Conservation (phyloP, 352 stramenopile species). For the Phytopythium kandeliae region DNA sequence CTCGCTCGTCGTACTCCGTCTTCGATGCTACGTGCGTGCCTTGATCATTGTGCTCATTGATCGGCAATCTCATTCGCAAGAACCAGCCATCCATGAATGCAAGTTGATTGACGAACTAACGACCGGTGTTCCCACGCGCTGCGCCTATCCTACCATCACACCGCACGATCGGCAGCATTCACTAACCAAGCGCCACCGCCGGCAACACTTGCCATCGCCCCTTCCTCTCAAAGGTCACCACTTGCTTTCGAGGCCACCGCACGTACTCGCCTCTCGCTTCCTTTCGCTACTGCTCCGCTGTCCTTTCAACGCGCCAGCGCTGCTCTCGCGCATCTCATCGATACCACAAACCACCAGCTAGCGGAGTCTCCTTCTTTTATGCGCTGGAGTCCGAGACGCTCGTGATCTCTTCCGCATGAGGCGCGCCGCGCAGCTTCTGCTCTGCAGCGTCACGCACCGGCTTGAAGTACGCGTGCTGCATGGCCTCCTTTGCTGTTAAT, state of each 20-base stretch:
- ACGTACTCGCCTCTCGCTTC: not conserved
- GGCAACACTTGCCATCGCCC: not conserved
- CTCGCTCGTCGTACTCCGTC: too few relatives aligned
- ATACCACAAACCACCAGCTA: conserved; percentile 5
- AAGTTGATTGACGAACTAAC: conserved; percentile 1
- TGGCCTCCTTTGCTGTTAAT: conserved; percentile 97
- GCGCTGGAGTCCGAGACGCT: conserved; percentile 70
- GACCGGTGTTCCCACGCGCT: not conserved
- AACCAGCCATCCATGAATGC: not conserved
- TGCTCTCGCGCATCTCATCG: not conserved
- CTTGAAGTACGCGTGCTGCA: conserved; percentile 98
- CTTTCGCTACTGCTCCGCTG: not conserved
- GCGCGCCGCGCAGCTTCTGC: conserved; percentile 29
- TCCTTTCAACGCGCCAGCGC: not conserved
- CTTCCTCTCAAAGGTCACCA: not conserved
- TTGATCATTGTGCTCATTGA: too few relatives aligned
- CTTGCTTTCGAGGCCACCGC: not conserved
- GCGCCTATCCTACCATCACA: not conserved
- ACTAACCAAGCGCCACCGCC: not conserved
- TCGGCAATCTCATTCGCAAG: too few relatives aligned
- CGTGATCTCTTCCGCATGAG: conserved; percentile 62
- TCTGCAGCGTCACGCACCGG: conserved; percentile 81
- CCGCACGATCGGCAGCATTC: not conserved
- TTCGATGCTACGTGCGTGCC: too few relatives aligned
- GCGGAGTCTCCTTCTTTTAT: conserved; percentile 12